Evolutionary conservation across 106 monocot genomes (phyloP).

Genomic region (Dactylorhiza incarnata): DNA sequence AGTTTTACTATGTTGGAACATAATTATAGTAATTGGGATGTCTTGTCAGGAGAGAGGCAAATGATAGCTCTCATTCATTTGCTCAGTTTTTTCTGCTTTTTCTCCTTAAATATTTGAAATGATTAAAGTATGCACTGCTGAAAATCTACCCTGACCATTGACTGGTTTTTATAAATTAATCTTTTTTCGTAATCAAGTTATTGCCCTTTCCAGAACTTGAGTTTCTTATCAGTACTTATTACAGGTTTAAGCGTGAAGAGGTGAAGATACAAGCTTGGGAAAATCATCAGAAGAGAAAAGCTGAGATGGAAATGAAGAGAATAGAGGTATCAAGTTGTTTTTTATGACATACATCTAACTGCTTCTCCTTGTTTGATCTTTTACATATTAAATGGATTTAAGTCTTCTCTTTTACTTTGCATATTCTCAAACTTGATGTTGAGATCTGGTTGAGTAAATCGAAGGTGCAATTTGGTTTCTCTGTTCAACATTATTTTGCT

Average conservation of each 20-base stretch:
- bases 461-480: too few species aligned
- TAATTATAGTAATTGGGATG: background rate
- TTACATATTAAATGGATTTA: too few species aligned
- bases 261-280: constrained; percentile 98
- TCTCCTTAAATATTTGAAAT: background rate
- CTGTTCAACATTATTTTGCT: too few species aligned
- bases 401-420: too few species aligned
- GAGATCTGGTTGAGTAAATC: too few species aligned
- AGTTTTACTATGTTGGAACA: background rate
- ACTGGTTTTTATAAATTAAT: background rate
- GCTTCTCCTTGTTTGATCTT: too few species aligned
- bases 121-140: background rate
- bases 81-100: background rate
- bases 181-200: background rate
- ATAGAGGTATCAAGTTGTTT: constrained; percentile 47
- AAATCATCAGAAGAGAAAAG: constrained; percentile 83
- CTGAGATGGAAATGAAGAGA: constrained; percentile 86
- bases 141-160: background rate
- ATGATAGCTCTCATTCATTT: background rate
- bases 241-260: constrained; percentile 88
- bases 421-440: too few species aligned
- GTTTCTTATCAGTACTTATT: background rate
- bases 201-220: background rate
- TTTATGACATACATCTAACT: background rate
- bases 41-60: background rate